A percentile compares a stretch with the other conserved stretches of the same genome.
phyloP scores from a whole-genome alignment of 768 basidiomycete species.

The Calocybe indica region DNA sequence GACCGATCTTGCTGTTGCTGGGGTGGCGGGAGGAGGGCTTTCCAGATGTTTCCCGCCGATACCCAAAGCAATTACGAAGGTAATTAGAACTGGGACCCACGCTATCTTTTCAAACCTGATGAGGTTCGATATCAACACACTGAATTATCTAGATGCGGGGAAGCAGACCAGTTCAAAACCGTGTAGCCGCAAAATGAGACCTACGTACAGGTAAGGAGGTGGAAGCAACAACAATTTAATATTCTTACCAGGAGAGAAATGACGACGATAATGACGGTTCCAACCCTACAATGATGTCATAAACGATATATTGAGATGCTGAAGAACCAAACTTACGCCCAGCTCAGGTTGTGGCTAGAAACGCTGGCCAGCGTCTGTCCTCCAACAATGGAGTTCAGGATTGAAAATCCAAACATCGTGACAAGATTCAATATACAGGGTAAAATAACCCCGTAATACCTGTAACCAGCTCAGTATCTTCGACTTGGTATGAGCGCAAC shows the following conservation, averaged over 20 bases:
- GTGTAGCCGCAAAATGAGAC: slow-evolving; percentile 55
- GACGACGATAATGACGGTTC: slow-evolving; percentile 72
- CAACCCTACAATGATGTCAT: slow-evolving; percentile 42
- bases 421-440: slow-evolving; percentile 58
- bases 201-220: slow-evolving; percentile 12
- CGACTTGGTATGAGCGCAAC: background rate
- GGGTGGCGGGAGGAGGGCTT: slow-evolving; percentile 37
- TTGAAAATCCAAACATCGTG: slow-evolving; percentile 62
- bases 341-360: slow-evolving; percentile 32
- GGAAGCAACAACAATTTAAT: slow-evolving; percentile 19
- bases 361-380: slow-evolving; percentile 47
- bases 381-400: slow-evolving; percentile 67
- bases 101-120: slow-evolving; percentile 57
- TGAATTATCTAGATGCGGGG: background rate
- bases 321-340: slow-evolving; percentile 26
- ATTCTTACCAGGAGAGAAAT: slow-evolving; percentile 58
- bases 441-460: slow-evolving; percentile 59
- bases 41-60: slow-evolving; percentile 58
- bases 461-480: slow-evolving; percentile 16
- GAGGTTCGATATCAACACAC: background rate
- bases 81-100: slow-evolving; percentile 64
- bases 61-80: slow-evolving; percentile 58
- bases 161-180: slow-evolving; percentile 35
- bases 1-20: slow-evolving; percentile 49
- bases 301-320: background rate